Base-by-base conservation (phyloP, 2,329 filamentous ascomycete species). In the Microthyrium microscopicum region DNA sequence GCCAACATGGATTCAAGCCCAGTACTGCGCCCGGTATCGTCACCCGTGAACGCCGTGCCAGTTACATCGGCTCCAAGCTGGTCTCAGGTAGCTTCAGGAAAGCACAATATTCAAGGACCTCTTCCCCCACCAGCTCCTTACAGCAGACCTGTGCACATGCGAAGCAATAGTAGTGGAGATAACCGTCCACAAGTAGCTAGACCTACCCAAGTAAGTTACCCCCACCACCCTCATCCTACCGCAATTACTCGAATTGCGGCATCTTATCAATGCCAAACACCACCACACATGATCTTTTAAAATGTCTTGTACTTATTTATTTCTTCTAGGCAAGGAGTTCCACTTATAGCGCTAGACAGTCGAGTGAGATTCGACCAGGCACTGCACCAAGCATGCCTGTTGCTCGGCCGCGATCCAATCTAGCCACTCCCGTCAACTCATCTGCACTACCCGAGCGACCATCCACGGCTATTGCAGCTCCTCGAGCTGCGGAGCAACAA, bases 1-100 rank as follows among this genome's bases (percentile, higher is more conserved):
- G 81, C 81, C 42, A 77, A 72, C 36, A 57, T 77, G 39, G 60
- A 64, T 24, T 12, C 27, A 18, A 17, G 31, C 8, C 20, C 31
- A 16, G 22, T 15, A 25, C 9, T 26, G 13, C 21, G 13, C 22
- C 17, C 25, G 29, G 26, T 18, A 9, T 28, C 26, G 16, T 13
- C 26, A 16, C 22, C 30, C 16, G 24, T 24, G 11, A 11, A 16
- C 11, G 6, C 8, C 7, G 6, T 18, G 15, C 13, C 41, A 5
- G 44, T 35, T 30, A 34, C 45, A 31, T 35, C 41, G 18, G 34
- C 29, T 15, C 15, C 42, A 22, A 36, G 36, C 4, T 38, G 36
- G 36, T 29, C 36, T 20, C 33, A 34, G n/a, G 26, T 38, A 13
- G 36, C 33, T 17, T 31, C 36, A 21, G 24, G 35, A 20, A 26